phyloP scores from a whole-genome alignment of 495 filamentous ascomycete species.

The Barbatosphaeria neglecta region DNA sequence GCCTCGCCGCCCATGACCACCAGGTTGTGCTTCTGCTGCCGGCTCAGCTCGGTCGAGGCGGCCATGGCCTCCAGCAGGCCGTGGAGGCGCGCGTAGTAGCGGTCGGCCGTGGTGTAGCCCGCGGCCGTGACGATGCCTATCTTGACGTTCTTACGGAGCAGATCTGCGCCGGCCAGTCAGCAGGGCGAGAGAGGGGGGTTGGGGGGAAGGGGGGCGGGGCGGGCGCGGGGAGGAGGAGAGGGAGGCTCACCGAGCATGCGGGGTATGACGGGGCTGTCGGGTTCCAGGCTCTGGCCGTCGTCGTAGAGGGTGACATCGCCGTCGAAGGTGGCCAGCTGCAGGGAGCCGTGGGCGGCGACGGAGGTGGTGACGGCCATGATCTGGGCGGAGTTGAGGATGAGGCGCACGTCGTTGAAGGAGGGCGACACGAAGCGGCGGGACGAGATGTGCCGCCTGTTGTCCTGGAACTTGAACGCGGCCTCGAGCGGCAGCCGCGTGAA shows the following conservation, averaged over 20 bases:
- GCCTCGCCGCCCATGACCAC: conserved; percentile 81
- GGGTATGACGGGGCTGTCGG: conserved; percentile 64
- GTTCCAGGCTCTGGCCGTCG: conserved; percentile 68
- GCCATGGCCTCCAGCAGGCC: conserved; percentile 80
- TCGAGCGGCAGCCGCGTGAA: conserved; percentile 80
- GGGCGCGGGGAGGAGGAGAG: too few relatives aligned
- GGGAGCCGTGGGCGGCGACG: conserved; percentile 52
- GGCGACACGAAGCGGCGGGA: conserved; percentile 88
- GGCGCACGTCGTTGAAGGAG: conserved; percentile 91
- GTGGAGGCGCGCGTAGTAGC: conserved; percentile 73
- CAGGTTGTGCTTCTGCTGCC: conserved; percentile 57
- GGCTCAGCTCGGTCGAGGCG: conserved; percentile 43
- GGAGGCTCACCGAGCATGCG: conserved; percentile 55
- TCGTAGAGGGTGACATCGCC: conserved; percentile 97
- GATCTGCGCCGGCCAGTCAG: conserved; percentile 16
- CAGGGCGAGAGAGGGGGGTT: not conserved
- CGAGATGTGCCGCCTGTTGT: conserved; percentile 72
- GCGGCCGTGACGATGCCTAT: conserved; percentile 96
- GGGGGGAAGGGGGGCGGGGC: too few relatives aligned
- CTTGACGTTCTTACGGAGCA: conserved; percentile 49
- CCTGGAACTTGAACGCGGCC: conserved; percentile 85
- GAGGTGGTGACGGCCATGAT: conserved; percentile 69
- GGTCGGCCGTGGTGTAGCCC: conserved; percentile 76
- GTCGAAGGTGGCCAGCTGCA: conserved; percentile 88
- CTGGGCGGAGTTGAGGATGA: conserved; percentile 91